Evolutionary conservation across 1,284 basidiomycete species (phyloP), one percentile per base, ranked within the genome.

Genomic region (Trametes pubescens): DNA sequence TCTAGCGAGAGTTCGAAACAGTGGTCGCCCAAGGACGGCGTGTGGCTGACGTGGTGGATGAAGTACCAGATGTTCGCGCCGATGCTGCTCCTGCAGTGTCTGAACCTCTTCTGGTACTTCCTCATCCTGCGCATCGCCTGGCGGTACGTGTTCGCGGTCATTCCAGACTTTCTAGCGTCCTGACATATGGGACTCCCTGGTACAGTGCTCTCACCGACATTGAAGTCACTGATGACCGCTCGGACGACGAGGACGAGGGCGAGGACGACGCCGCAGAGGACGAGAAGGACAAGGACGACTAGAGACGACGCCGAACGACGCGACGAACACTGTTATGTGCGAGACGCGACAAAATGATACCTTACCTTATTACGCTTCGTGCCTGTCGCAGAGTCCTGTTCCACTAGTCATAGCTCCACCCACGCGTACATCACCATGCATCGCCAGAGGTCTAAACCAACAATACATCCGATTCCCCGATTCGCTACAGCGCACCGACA

Each of bases 81-180:
- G 0, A 81, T 98, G 62, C 71, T 89, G 13, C 77, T 93, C 0
- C 82, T 98, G 14, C 94, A 95, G 75, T 72, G 87, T 65, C 83
- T 98, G 72, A 97, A 98, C 75, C 69, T 96, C 22, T 97, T 97
- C 81, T 97, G 95, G 95, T 96, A 94, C 75, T 88, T 83, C 76
- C 81, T 94, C 51, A 94, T 96, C 73, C 78, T 86, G 76, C 87
- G 93, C 58, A 90, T 97, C 64, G 74, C 84, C 16, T 73, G 77
- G 56, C 79, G 85, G 86, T 88, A 68, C 55, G 82, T 74, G 8
- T 1, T 47, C 58, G 34, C 34, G 24, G 46, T 54, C 35, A 11
- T 32, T 16, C 48, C 29, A 26, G 22, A 26, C 40, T 6, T 57
- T 32, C 43, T 8, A 53, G 37, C 44, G 24, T 54, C 26, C 46